Evolutionary conservation across 1,284 basidiomycete species (phyloP), one percentile per base, ranked within the genome.

Genomic region (Puccinia horiana): DNA sequence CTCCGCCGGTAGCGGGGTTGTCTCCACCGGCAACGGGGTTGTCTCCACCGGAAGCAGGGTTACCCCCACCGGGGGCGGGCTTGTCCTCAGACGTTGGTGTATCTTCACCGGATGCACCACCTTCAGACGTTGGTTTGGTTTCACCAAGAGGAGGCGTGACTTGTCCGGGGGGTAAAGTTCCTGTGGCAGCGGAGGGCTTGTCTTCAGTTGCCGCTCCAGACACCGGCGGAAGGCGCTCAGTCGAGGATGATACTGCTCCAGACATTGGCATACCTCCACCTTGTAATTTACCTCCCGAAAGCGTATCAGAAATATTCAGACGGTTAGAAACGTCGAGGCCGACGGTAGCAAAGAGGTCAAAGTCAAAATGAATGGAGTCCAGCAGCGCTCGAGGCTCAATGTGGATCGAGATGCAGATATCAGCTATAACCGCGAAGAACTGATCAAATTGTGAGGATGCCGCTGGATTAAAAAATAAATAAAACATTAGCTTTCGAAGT

Each of bases 401-500:
- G 11, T 67, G 40, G 18, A 67, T 42, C 16, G 63, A 29, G 6
- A 14, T 42, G 8, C 37, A 40, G 23, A 67, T 67, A 8, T 42
- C 63, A 9, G 40, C 2, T 11, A 67, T 12, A 0, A 18, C 63
- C 40, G 23, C 40, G 16, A 67, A 23, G 20, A 67, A 42, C 63
- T 67, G 63, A n/a, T 67, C 63, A 42, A 67, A 42, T n/a, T 67
- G 18, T 16, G 63, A 20, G 23, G 42, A 67, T 67, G 35, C 63
- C 37, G 63, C 63, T 67, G 20, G 61, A 67, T n/a, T n/a, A n/a
- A n/a, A n/a, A 61, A 26, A 5, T 14, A 37, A 35, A 5, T 8
- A 63, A 5, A 37, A 9, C 18, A 26, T 61, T 18, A 61, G 56
- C 56, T 6, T 32, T 47, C n/a, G n/a, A 16, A 47, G 44, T 8